Evolutionary conservation across 495 filamentous ascomycete species (phyloP).

Genomic region (Neurospora africana): DNA sequence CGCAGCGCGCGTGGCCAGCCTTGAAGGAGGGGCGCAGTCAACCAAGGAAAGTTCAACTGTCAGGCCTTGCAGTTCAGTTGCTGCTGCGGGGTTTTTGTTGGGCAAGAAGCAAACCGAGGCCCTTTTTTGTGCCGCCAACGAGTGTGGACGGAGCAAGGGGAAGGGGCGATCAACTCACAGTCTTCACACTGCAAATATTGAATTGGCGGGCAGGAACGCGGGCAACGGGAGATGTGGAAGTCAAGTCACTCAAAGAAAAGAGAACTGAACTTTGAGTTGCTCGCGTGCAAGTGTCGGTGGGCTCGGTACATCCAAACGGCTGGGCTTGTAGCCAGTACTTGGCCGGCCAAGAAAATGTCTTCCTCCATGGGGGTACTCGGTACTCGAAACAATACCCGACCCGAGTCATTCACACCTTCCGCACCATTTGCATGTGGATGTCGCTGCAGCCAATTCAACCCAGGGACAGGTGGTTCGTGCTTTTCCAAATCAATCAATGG

Average conservation of each 20-base stretch:
- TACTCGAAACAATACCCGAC: background rate
- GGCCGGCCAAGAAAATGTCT: background rate
- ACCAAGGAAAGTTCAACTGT: background rate
- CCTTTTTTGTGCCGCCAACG: background rate
- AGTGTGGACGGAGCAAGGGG: background rate
- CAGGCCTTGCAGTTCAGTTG: background rate
- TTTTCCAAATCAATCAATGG: background rate
- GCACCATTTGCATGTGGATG: background rate
- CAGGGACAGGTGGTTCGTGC: background rate
- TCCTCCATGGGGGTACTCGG: background rate
- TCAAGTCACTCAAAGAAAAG: background rate
- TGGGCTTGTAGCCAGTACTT: background rate
- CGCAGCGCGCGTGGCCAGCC: background rate
- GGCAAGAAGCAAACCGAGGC: background rate
- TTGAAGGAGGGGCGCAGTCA: background rate
- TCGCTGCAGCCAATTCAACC: background rate
- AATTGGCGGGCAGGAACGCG: background rate
- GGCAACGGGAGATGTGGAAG: background rate
- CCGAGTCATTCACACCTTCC: background rate
- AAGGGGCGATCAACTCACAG: background rate
- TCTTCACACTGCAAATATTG: background rate
- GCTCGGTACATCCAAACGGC: background rate
- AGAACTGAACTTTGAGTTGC: background rate
- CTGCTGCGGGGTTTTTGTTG: slow-evolving; percentile 7
- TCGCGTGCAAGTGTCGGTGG: background rate